These are phyloP conservation scores for Wolfiporia cocos DNA, from an alignment of 1,284 basidiomycete genomes.

Conservation along the genomic window DNA sequence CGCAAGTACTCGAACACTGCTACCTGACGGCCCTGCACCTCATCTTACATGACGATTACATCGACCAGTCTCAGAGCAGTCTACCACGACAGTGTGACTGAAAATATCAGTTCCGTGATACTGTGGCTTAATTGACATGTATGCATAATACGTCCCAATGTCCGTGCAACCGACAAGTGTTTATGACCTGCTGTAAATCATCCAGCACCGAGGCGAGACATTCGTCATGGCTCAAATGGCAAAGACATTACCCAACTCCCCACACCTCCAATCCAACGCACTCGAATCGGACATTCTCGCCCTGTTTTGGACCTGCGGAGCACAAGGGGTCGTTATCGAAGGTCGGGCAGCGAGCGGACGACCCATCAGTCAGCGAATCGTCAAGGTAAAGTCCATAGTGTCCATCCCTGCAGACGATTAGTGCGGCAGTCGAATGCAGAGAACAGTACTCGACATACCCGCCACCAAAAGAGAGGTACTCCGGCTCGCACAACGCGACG, in stretches of 20 bases:
- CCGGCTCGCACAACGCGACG: constrained; percentile 78
- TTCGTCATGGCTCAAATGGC: too few species aligned
- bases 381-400: constrained; percentile 91
- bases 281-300: constrained; percentile 61
- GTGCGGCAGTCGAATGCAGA: not conserved
- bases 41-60: too few species aligned
- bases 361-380: constrained; percentile 75
- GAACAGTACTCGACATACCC: constrained; percentile 51
- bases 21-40: too few species aligned
- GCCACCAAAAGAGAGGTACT: constrained; percentile 84
- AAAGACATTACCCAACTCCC: constrained; percentile 52
- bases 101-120: too few species aligned
- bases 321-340: constrained; percentile 88
- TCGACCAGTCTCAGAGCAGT: too few species aligned
- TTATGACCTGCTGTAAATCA: too few species aligned
- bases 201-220: too few species aligned
- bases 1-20: too few species aligned
- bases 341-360: constrained; percentile 79
- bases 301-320: constrained; percentile 36
- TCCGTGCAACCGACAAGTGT: too few species aligned
- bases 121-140: too few species aligned
- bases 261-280: constrained; percentile 87
- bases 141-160: too few species aligned
- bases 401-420: constrained; percentile 53
- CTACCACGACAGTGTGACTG: too few species aligned